Percentiles rank a stretch among this genome's conserved stretches.
These are phyloP conservation scores for Poa pratensis DNA, from an alignment of 176 grass and related monocot species.

Conservation along the genomic window DNA sequence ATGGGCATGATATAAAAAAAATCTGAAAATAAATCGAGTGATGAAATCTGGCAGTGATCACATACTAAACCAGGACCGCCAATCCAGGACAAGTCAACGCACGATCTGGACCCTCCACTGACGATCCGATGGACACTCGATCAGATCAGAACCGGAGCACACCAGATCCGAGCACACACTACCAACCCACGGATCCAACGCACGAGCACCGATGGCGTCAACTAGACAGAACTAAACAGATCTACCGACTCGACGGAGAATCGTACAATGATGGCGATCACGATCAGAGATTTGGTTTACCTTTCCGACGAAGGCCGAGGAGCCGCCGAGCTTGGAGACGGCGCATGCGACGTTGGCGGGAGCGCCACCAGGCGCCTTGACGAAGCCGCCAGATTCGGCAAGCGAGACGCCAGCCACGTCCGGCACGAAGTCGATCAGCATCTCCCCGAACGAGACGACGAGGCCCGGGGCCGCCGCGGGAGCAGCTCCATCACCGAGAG, in stretches of 20 bases:
- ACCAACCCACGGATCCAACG: not conserved
- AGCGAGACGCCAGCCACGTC: conserved; percentile 80
- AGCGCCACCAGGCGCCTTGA: conserved; percentile 84
- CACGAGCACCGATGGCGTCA: not conserved
- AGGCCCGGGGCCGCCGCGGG: conserved; percentile 30
- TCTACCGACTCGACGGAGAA: not conserved
- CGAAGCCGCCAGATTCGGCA: conserved; percentile 76
- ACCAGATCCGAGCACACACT: not conserved
- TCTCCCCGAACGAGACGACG: conserved; percentile 86
- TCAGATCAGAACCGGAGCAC: not conserved
- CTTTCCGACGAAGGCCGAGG: conserved; percentile 89
- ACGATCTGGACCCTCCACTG: not conserved
- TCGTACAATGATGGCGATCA: not conserved
- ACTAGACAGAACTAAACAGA: not conserved
- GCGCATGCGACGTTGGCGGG: conserved; percentile 89
- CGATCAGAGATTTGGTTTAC: conserved; percentile 25
- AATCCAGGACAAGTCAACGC: not conserved
- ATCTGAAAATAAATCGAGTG: not conserved
- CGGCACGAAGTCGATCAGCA: conserved; percentile 92
- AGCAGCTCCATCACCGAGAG: conserved; percentile 33
- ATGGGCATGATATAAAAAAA: not conserved
- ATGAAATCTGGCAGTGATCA: not conserved
- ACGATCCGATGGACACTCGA: not conserved
- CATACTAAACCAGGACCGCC: not conserved
- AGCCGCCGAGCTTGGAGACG: conserved; percentile 75